A percentile compares a stretch with the other conserved stretches of the same genome.
Evolutionary conservation across 768 basidiomycete species (phyloP).

Genomic region (Calocybe indica): DNA sequence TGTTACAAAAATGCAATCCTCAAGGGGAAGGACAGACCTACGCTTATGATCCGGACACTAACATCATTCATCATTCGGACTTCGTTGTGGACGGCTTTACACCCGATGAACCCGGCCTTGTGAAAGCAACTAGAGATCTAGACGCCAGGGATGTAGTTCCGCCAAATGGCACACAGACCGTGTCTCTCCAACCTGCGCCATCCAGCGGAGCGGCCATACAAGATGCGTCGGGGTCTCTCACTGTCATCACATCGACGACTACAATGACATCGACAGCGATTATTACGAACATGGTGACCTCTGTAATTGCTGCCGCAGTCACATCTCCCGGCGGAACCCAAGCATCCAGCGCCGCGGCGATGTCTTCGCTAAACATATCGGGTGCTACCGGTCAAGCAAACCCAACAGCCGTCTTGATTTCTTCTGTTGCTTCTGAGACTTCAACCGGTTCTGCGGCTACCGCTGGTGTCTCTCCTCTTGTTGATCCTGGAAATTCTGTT

Average conservation of each 20-base stretch:
- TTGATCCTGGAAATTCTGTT: too few relatives aligned
- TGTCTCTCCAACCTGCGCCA: conserved; percentile 35
- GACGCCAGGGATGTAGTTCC: conserved; percentile 8
- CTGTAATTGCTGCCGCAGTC: conserved; percentile 10
- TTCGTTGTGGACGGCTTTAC: too few relatives aligned
- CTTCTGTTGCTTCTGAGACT: background rate
- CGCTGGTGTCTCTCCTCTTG: too few relatives aligned
- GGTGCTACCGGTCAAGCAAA: conserved; percentile 4
- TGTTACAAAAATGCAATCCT: too few relatives aligned
- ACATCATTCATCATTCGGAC: too few relatives aligned
- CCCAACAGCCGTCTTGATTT: conserved; percentile 4
- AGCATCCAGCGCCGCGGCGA: too few relatives aligned
- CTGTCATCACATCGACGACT: conserved; percentile 13
- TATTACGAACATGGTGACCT: conserved; percentile 14
- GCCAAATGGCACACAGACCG: conserved; percentile 27
- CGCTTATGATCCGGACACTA: too few relatives aligned
- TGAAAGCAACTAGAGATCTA: too few relatives aligned
- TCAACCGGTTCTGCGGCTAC: background rate
- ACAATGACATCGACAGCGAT: conserved; percentile 20
- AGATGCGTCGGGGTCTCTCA: conserved; percentile 8
- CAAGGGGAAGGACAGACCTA: too few relatives aligned
- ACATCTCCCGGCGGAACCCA: too few relatives aligned
- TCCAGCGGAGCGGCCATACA: conserved; percentile 22
- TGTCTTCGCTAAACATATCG: background rate
- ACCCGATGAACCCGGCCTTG: too few relatives aligned